A percentile compares a stretch with the other conserved stretches of the same genome.
Conservation (phyloP, 805 yeast species). For the Candida dajiaensis region DNA sequence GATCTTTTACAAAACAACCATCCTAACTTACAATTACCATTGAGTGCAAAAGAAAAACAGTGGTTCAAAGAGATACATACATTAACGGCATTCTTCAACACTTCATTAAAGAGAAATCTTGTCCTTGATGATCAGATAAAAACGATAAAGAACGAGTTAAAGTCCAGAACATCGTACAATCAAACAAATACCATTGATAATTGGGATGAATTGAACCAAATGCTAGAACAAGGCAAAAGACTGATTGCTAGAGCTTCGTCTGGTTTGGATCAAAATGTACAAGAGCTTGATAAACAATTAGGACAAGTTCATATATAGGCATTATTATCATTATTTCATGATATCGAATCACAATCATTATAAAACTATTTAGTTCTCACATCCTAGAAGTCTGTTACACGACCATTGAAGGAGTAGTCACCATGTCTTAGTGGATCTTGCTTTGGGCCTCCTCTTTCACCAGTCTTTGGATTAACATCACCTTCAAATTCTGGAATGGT, state of each 20-base stretch:
- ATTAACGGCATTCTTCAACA: constrained; percentile 27
- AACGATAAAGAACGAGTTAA: constrained; percentile 24
- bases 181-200: constrained; percentile 4
- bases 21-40: constrained; percentile 20
- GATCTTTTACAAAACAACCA: constrained; percentile 20
- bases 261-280: constrained; percentile 12
- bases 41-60: constrained; percentile 34
- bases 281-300: constrained; percentile 18
- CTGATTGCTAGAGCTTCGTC: constrained; percentile 19
- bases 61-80: constrained; percentile 41
- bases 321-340: background rate
- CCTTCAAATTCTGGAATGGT: constrained; percentile 96
- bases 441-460: constrained; percentile 95
- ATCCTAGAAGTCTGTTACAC: constrained; percentile 84
- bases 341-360: background rate
- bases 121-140: constrained; percentile 24
- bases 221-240: constrained; percentile 29
- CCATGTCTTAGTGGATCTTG: constrained; percentile 92
- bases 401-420: constrained; percentile 92
- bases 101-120: constrained; percentile 23
- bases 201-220: constrained; percentile 28
- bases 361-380: too few species aligned
- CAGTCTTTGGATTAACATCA: constrained; percentile 85
- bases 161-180: background rate
- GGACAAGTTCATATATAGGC: constrained; percentile 5